Percentiles rank a stretch among this genome's conserved stretches.
Conservation (phyloP, 108 stramenopile species). For the Discostella pseudostelligera region DNA sequence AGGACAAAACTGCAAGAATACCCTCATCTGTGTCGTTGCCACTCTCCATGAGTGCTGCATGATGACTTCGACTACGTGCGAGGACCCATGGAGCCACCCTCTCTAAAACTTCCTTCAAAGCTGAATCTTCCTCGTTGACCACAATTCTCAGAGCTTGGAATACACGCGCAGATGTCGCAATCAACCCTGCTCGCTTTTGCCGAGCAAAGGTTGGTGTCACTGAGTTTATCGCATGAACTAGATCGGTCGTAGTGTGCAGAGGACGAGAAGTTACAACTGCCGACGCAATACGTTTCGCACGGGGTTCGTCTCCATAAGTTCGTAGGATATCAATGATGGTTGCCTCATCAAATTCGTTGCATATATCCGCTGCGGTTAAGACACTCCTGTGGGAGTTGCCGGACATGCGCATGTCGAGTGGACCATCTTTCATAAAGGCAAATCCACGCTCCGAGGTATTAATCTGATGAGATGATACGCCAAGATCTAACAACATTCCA, state of each 20-base stretch:
- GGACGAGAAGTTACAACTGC: slow-evolving; percentile 78
- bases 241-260: slow-evolving; percentile 68
- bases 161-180: slow-evolving; percentile 79
- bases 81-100: slow-evolving; percentile 64
- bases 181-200: slow-evolving; percentile 70
- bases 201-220: slow-evolving; percentile 77
- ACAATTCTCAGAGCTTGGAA: slow-evolving; percentile 90
- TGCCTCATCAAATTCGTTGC: slow-evolving; percentile 83
- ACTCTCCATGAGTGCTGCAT: slow-evolving; percentile 40
- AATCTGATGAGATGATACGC: slow-evolving; percentile 93
- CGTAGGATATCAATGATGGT: slow-evolving; percentile 72
- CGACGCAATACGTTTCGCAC: slow-evolving; percentile 67
- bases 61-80: too few relatives aligned
- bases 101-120: slow-evolving; percentile 62
- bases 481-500: slow-evolving; percentile 93
- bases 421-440: slow-evolving; percentile 89
- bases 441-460: slow-evolving; percentile 89
- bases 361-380: slow-evolving; percentile 83
- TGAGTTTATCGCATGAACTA: slow-evolving; percentile 74
- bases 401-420: slow-evolving; percentile 96
- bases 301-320: slow-evolving; percentile 83
- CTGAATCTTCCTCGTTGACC: slow-evolving; percentile 89
- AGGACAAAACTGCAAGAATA: slow-evolving; percentile 81
- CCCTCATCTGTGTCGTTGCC: slow-evolving; percentile 12
- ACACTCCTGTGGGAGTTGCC: slow-evolving; percentile 37